phyloP scores from a whole-genome alignment of 106 monocot species.

The Platanthera guangdongensis region DNA sequence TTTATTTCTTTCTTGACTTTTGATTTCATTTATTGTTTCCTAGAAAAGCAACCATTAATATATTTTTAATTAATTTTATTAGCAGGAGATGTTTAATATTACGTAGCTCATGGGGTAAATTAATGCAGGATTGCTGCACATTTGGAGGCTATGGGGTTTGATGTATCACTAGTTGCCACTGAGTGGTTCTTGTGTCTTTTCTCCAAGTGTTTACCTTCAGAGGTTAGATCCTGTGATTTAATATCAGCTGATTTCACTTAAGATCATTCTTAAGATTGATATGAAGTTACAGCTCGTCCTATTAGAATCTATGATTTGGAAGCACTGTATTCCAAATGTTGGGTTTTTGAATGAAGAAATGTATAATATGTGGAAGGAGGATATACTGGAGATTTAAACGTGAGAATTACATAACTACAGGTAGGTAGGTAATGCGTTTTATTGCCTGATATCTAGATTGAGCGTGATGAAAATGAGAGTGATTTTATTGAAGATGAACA shows the following conservation, averaged over 20 bases:
- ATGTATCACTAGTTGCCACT: constrained; percentile 81
- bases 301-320: constrained; percentile 1
- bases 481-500: no score
- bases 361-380: no score
- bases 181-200: constrained; percentile 99
- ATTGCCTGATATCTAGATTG: no score
- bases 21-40: neutral
- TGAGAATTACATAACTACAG: no score
- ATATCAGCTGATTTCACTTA: neutral
- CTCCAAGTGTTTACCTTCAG: constrained; percentile 94
- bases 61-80: neutral
- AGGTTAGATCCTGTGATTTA: constrained; percentile 34
- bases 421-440: no score
- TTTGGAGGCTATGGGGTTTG: constrained; percentile 82
- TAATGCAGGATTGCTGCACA: constrained; percentile 72
- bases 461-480: no score
- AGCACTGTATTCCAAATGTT: neutral
- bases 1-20: constrained; percentile 13
- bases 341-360: no score
- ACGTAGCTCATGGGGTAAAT: constrained; percentile 9
- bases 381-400: no score
- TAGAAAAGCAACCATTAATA: neutral
- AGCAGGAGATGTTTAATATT: neutral
- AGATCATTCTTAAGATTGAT: no score
- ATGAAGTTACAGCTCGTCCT: neutral